Base-by-base conservation (phyloP, 108 stramenopile species). In the Fistulifera pelliculosa region DNA sequence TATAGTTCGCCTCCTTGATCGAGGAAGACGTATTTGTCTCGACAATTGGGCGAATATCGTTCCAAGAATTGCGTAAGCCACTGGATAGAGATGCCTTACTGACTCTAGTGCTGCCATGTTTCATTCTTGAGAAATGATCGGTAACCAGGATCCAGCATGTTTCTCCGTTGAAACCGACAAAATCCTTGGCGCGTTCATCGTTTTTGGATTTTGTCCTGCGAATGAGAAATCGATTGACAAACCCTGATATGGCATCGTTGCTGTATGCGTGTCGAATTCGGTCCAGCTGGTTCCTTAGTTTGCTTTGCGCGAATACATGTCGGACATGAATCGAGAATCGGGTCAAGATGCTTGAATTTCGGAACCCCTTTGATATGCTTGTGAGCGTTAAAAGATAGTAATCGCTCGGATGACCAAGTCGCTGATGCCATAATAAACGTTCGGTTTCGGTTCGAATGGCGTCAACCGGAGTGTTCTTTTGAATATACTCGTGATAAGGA, bases 1-100 rank as follows among this genome's bases (percentile, higher is more conserved):
- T 53, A 58, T 16, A 66, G 49, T 60, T 66, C 65, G 1, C 65
- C 58, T 21, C 58, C 58, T 38, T 59, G 65, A 40, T 66, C 65
- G 11, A 64, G 1, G 49, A n/a, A 28, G 27, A 64, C 63, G 21
- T 64, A 56, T 23, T 57, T 56, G 27, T 57, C 55, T 8, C 8
- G 8, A 17, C 53, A 25, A 8, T 41, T n/a, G n/a, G n/a, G n/a
- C 8, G 53, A 26, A 28, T 14, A 14, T n/a, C 49, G 19, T 44
- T 8, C 15, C 6, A 7, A 5, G 16, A 60, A 26, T 16, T 49
- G 49, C 14, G 17, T 28, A 11, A 13, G 19, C 15, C 47, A 17
- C 45, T 40, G 52, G 17, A 6, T 10, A 51, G 61, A 8, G 61
- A 23, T 14, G 61, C 61, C 27, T 61, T 61, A 14, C 51, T 48